Evolutionary conservation across 2,329 filamentous ascomycete species (phyloP).

Genomic region (Penicillium sp.): DNA sequence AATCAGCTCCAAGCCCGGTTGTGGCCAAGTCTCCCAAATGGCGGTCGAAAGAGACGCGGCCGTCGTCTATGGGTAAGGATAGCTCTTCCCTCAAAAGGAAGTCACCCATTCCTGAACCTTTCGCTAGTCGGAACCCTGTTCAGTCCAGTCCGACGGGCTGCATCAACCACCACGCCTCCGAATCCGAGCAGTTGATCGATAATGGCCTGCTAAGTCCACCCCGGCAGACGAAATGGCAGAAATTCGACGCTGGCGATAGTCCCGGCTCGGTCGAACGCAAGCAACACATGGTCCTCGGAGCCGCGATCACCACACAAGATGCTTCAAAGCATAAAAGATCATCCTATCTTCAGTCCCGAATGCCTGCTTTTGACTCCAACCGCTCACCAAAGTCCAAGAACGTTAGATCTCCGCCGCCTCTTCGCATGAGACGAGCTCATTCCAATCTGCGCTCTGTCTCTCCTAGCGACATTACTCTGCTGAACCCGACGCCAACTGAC

Average conservation of each 20-base stretch:
- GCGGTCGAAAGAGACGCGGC: conserved; percentile 12
- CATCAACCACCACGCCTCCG: conserved; percentile 8
- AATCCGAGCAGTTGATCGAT: conserved; percentile 14
- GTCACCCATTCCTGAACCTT: conserved; percentile 28
- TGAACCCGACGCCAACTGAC: conserved; percentile 4
- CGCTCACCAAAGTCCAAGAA: conserved; percentile 21
- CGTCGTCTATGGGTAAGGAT: conserved; percentile 24
- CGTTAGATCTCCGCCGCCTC: conserved; percentile 12
- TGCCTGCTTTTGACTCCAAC: conserved; percentile 14
- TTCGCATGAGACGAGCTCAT: conserved; percentile 23
- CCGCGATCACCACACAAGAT: conserved; percentile 4
- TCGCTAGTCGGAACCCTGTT: conserved; percentile 21
- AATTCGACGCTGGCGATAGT: conserved; percentile 29
- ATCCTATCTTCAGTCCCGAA: conserved; percentile 17
- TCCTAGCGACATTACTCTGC: conserved; percentile 1
- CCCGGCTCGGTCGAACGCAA: conserved; percentile 33
- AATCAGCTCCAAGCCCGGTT: conserved; percentile 4
- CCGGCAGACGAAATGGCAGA: conserved; percentile 29
- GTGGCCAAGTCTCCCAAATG: conserved; percentile 13
- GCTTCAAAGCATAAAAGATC: conserved; percentile 15
- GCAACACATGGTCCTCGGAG: conserved; percentile 11
- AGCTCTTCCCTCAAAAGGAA: conserved; percentile 35
- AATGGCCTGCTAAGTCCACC: conserved; percentile 17
- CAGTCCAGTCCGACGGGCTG: conserved; percentile 15
- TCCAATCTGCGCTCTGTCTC: conserved; percentile 20